A percentile compares a stretch with the other conserved stretches of the same genome.
phyloP scores from a whole-genome alignment of 176 grass and related monocot species.

The Carex cristatella region DNA sequence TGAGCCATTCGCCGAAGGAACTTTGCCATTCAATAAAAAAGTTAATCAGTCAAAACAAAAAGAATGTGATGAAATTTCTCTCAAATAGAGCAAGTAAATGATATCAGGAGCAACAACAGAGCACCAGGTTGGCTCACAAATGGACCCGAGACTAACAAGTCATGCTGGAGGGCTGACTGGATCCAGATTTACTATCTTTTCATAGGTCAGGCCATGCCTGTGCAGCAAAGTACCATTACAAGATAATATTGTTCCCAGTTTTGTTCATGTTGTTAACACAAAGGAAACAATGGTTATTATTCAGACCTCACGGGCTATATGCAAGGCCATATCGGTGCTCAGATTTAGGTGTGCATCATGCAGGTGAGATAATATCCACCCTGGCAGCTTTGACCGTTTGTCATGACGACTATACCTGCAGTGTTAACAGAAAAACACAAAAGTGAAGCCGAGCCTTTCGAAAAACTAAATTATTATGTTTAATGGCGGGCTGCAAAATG shows the following conservation, averaged over 20 bases:
- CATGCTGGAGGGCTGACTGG: not conserved
- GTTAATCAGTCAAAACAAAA: not conserved
- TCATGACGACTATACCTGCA: constrained; percentile 81
- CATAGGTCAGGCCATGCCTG: not conserved
- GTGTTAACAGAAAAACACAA: not conserved
- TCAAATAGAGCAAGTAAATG: not conserved
- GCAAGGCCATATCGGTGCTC: constrained; percentile 94
- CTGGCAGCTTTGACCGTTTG: constrained; percentile 86
- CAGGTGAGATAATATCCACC: constrained; percentile 95
- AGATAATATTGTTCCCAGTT: not conserved
- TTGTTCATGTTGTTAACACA: not conserved
- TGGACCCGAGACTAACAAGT: not conserved
- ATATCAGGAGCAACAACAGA: not conserved
- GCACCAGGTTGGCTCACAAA: not conserved
- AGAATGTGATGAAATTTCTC: not conserved
- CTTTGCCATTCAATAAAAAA: constrained; percentile 16
- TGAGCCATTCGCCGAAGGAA: constrained; percentile 94
- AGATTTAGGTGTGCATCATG: constrained; percentile 85
- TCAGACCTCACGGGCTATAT: constrained; percentile 87
- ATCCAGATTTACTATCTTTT: not conserved
- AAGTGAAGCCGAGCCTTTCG: not conserved
- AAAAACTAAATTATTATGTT: not conserved
- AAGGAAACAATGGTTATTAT: constrained; percentile 12
- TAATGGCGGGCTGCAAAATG: not conserved
- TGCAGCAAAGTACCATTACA: not conserved